A percentile compares a stretch with the other conserved stretches of the same genome.
phyloP scores from a whole-genome alignment of 768 basidiomycete genomes.

The Rickenella mellea region DNA sequence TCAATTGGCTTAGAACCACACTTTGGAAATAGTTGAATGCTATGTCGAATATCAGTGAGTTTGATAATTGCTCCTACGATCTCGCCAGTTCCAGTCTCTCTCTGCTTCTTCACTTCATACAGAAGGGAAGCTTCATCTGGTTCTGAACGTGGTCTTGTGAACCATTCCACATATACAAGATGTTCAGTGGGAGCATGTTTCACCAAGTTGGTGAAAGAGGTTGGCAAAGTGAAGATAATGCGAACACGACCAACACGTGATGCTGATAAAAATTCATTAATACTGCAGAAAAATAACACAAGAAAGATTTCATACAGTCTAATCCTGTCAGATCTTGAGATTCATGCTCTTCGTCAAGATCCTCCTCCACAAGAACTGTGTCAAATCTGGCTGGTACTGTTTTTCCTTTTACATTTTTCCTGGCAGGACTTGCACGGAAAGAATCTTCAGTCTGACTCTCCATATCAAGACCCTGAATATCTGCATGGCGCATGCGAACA shows the following conservation, averaged over 20 bases:
- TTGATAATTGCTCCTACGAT: neutral
- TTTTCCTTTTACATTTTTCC: slow-evolving; percentile 6
- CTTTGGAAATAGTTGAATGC: neutral
- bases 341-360: neutral
- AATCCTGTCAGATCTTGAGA: too few species aligned
- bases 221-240: slow-evolving; percentile 15
- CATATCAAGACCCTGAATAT: slow-evolving; percentile 6
- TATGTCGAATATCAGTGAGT: neutral
- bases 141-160: too few species aligned
- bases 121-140: too few species aligned
- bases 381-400: slow-evolving; percentile 23
- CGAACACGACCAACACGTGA: slow-evolving; percentile 17
- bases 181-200: slow-evolving; percentile 4
- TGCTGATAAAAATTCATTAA: slow-evolving; percentile 9
- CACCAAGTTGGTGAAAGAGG: neutral
- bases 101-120: too few species aligned
- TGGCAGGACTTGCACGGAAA: slow-evolving; percentile 22
- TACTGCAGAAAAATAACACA: neutral
- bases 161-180: slow-evolving; percentile 24
- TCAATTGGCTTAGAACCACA: too few species aligned
- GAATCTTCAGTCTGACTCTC: slow-evolving; percentile 14
- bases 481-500: slow-evolving; percentile 18
- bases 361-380: slow-evolving; percentile 19
- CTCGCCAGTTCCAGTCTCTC: slow-evolving; percentile 5
- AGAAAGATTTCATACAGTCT: slow-evolving; percentile 10